Evolutionary conservation across 2,329 filamentous ascomycete species (phyloP).

Genomic region (Phialophora expanda): DNA sequence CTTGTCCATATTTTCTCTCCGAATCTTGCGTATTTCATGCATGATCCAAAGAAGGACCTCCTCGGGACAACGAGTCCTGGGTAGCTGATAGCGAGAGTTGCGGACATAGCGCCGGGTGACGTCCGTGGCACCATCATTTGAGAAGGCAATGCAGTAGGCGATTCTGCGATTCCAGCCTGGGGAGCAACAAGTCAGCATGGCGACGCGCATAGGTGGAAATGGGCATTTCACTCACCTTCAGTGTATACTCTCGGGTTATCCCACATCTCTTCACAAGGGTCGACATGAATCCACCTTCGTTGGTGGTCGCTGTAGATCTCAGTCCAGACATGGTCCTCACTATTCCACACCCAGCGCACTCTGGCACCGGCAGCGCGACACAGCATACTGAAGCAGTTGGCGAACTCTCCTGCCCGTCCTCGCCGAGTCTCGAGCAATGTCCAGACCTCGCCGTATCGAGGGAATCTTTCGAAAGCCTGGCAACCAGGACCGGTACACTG

Average conservation of each 20-base stretch:
- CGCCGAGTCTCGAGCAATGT: constrained; percentile 82
- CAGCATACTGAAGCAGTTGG: constrained; percentile 98
- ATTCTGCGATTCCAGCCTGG: constrained; percentile 91
- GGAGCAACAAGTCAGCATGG: constrained; percentile 19
- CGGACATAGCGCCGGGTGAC: constrained; percentile 70
- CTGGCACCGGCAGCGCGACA: constrained; percentile 89
- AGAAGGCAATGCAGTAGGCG: constrained; percentile 96
- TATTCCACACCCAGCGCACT: constrained; percentile 98
- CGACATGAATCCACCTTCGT: constrained; percentile 94
- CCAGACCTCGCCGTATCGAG: constrained; percentile 94
- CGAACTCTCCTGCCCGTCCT: constrained; percentile 93
- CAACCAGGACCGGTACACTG: constrained; percentile 79
- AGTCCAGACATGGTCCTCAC: constrained; percentile 96
- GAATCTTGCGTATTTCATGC: constrained; percentile 84
- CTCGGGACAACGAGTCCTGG: constrained; percentile 80
- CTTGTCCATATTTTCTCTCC: constrained; percentile 83
- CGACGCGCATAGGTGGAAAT: neutral
- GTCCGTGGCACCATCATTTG: constrained; percentile 77
- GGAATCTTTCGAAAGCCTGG: constrained; percentile 82
- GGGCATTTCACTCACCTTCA: constrained; percentile 64
- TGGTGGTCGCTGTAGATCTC: constrained; percentile 96
- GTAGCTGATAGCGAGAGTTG: constrained; percentile 60
- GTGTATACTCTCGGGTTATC: constrained; percentile 91
- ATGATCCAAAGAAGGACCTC: constrained; percentile 89
- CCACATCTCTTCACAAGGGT: constrained; percentile 93